Evolutionary conservation across 768 basidiomycete species (phyloP).

Genomic region (Termitomyces sp.): DNA sequence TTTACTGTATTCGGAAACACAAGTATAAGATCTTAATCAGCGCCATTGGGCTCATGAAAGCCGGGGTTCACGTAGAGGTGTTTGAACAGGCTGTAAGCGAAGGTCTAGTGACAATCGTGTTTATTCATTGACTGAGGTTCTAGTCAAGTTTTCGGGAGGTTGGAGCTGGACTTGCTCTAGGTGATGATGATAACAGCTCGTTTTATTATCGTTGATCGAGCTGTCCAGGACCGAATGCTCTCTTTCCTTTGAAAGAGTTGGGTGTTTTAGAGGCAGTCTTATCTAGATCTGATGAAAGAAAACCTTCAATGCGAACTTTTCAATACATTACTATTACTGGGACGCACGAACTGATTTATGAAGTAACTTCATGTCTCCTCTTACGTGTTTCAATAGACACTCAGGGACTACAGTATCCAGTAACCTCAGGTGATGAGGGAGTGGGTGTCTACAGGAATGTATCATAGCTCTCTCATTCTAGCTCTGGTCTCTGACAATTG

Average conservation of each 20-base stretch:
- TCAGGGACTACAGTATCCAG: constrained; percentile 25
- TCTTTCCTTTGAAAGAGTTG: constrained; percentile 38
- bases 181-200: constrained; percentile 18
- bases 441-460: constrained; percentile 39
- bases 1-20: background rate
- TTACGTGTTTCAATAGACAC: background rate
- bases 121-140: background rate
- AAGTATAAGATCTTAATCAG: background rate
- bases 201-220: background rate
- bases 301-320: constrained; percentile 29
- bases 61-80: background rate
- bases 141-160: constrained; percentile 46
- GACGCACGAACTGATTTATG: constrained; percentile 39
- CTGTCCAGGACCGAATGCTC: constrained; percentile 41
- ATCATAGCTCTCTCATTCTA: background rate
- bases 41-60: background rate
- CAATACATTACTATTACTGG: constrained; percentile 36
- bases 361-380: constrained; percentile 25
- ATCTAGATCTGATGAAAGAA: constrained; percentile 27
- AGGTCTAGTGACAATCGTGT: background rate
- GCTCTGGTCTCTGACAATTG: background rate
- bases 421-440: constrained; percentile 27
- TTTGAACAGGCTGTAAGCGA: background rate
- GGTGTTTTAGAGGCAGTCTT: constrained; percentile 42
- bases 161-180: constrained; percentile 49